These are phyloP conservation scores for Hysterangium stoloniferum DNA, from an alignment of 768 basidiomycete species.

Conservation along the genomic window DNA sequence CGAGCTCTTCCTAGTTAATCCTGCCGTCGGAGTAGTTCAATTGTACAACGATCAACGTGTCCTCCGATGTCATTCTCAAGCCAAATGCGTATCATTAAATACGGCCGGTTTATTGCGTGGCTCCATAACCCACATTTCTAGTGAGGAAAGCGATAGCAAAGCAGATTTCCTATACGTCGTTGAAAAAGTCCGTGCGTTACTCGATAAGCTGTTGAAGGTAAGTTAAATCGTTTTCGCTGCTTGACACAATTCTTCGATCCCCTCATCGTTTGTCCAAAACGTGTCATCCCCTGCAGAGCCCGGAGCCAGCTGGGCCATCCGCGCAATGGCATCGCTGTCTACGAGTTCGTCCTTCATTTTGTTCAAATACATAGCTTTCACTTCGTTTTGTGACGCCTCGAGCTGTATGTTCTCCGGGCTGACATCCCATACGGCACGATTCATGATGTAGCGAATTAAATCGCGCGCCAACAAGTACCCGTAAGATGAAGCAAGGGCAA, in stretches of 20 bases:
- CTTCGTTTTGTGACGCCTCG: conserved; percentile 46
- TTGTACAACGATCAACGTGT: too few relatives aligned
- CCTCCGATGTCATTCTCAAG: too few relatives aligned
- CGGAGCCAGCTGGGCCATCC: neutral
- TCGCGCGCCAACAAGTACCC: conserved; percentile 65
- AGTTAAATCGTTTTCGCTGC: conserved; percentile 51
- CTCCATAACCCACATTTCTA: too few relatives aligned
- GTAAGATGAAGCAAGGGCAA: conserved; percentile 82
- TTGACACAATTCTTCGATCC: conserved; percentile 61
- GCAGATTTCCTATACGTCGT: too few relatives aligned
- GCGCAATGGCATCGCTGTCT: neutral
- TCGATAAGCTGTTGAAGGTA: too few relatives aligned
- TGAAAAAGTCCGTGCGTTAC: too few relatives aligned
- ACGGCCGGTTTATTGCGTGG: too few relatives aligned
- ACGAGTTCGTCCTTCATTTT: conserved; percentile 6
- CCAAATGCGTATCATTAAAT: too few relatives aligned
- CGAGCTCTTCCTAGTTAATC: too few relatives aligned
- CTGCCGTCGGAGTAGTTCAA: too few relatives aligned
- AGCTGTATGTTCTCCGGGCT: conserved; percentile 56
- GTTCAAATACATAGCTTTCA: conserved; percentile 38
- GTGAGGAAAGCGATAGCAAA: too few relatives aligned
- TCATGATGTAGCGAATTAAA: conserved; percentile 58
- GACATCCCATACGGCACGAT: conserved; percentile 70
- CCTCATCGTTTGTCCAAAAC: conserved; percentile 73
- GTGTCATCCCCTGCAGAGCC: conserved; percentile 7